Evolutionary conservation across 225 moss, liverwort and hornwort species (phyloP).

Genomic region (Marchantia paleacea): DNA sequence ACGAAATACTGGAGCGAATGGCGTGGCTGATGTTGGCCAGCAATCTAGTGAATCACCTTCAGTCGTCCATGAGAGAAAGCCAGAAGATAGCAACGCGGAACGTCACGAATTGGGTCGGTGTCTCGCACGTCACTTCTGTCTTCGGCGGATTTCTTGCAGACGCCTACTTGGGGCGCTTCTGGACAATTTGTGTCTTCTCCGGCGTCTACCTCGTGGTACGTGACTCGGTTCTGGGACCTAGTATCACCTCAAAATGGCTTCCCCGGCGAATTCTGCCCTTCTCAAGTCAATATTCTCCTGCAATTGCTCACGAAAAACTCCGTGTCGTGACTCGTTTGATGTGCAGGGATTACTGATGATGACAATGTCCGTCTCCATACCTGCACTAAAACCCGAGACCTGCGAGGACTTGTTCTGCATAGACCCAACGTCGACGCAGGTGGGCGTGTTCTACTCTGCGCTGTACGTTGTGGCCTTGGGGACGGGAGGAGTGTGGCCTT

Average conservation of each 20-base stretch:
- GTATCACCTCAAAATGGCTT: background rate
- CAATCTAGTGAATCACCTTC: constrained; percentile 16
- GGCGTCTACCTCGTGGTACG: constrained; percentile 28
- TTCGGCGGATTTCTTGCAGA: constrained; percentile 36
- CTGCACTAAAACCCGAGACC: constrained; percentile 6
- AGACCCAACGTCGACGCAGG: background rate
- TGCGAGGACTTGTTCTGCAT: constrained; percentile 12
- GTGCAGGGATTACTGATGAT: constrained; percentile 31
- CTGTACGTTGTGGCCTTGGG: constrained; percentile 29
- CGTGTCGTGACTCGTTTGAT: background rate
- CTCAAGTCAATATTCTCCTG: background rate
- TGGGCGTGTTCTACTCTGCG: background rate
- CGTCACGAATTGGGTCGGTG: constrained; percentile 23
- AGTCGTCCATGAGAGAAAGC: constrained; percentile 11
- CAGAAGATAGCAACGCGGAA: constrained; percentile 11
- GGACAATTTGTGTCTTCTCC: constrained; percentile 29
- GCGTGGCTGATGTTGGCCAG: constrained; percentile 22
- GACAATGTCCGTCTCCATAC: constrained; percentile 24
- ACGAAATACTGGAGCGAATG: constrained; percentile 26
- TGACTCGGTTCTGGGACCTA: background rate
- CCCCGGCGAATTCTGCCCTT: background rate
- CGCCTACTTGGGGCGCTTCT: constrained; percentile 32
- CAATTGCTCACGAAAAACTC: background rate
- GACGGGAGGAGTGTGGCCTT: constrained; percentile 28
- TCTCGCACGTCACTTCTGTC: constrained; percentile 25